Base-by-base conservation (phyloP, 352 stramenopile genomes). In the Phytopythium aichiense region DNA sequence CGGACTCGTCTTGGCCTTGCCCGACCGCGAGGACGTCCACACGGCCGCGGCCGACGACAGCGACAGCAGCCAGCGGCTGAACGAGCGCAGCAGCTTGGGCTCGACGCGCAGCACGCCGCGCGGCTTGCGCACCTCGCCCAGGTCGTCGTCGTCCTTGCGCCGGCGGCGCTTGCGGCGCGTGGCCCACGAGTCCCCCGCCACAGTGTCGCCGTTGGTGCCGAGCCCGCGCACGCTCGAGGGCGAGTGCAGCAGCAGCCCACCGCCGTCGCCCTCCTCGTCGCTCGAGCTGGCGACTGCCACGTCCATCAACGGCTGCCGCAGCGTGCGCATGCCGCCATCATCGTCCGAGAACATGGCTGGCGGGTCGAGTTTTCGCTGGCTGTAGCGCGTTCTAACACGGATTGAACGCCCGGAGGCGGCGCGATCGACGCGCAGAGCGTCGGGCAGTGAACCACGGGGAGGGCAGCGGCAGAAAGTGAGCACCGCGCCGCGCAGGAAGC, bases 71-170 rank as follows among this genome's bases (percentile, higher is more conserved):
- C 69, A 75, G 40, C 43, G 66, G 15, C 66, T 56, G 25, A 69
- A 51, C 0, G 61, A 64, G 33, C 67, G 73, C 40, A 76, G 53
- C 20, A 81, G 25, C 55, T 74, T 64, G 28, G 70, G 69, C 61
- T 77, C 57, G 48, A 66, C 67, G 30, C 62, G 73, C 20, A 73
- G 57, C 53, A 49, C 2, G 25, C 56, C 45, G 42, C 56, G 57
- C n/a, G 62, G 30, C 2, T 31, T 53, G n/a, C 28, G n/a, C 7
- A 77, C 63, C 49, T 80, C 69, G 31, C 72, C 72, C 49, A 77
- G 53, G 50, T 80, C 72, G 40, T 80, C 69, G 23, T 80, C 72
- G 3, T 80, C 72, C 62, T 80, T 80, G 31, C 69, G 72, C 1
- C 72, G 67, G 2, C 69, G 64, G 45, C 69, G 64, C 51, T 75